Evolutionary conservation across 805 yeast genomes (phyloP).

Genomic region (Starmerella bombi): DNA sequence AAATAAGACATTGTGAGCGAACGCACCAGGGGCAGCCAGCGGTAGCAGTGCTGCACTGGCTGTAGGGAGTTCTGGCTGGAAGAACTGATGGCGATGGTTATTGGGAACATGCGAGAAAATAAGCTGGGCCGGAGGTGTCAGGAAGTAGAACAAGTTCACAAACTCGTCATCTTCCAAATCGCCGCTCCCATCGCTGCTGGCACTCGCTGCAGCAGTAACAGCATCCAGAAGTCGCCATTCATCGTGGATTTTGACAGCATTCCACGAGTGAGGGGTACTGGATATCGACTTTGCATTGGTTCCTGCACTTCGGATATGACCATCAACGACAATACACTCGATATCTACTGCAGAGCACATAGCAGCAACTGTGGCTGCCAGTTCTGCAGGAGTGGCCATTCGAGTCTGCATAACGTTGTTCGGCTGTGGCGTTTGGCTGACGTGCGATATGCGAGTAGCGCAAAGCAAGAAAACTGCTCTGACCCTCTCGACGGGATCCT

Average conservation of each 20-base stretch:
- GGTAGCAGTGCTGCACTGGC: slow-evolving; percentile 71
- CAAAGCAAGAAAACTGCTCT: slow-evolving; percentile 54
- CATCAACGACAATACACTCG: slow-evolving; percentile 63
- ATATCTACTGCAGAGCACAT: slow-evolving; percentile 60
- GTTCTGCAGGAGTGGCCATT: slow-evolving; percentile 53
- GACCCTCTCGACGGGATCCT: slow-evolving; percentile 43
- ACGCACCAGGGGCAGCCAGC: slow-evolving; percentile 70
- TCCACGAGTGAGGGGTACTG: slow-evolving; percentile 65
- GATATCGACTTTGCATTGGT: slow-evolving; percentile 28
- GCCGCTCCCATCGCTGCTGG: slow-evolving; percentile 22
- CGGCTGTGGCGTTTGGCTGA: slow-evolving; percentile 24
- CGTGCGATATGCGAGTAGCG: slow-evolving; percentile 43
- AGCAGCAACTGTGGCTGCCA: slow-evolving; percentile 62
- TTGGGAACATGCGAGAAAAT: slow-evolving; percentile 81
- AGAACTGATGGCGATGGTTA: slow-evolving; percentile 66
- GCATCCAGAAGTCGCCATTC: slow-evolving; percentile 75
- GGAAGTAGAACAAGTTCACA: slow-evolving; percentile 51
- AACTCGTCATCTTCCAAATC: slow-evolving; percentile 24
- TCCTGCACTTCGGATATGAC: slow-evolving; percentile 72
- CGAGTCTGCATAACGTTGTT: slow-evolving; percentile 31
- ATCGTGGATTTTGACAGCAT: slow-evolving; percentile 58
- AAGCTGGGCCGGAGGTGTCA: slow-evolving; percentile 60
- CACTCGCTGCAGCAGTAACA: slow-evolving; percentile 42
- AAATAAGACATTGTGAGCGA: slow-evolving; percentile 44
- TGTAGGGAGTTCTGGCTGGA: slow-evolving; percentile 67